These are phyloP conservation scores for Pholiota microspora DNA, from an alignment of 768 basidiomycete species.

Conservation along the genomic window DNA sequence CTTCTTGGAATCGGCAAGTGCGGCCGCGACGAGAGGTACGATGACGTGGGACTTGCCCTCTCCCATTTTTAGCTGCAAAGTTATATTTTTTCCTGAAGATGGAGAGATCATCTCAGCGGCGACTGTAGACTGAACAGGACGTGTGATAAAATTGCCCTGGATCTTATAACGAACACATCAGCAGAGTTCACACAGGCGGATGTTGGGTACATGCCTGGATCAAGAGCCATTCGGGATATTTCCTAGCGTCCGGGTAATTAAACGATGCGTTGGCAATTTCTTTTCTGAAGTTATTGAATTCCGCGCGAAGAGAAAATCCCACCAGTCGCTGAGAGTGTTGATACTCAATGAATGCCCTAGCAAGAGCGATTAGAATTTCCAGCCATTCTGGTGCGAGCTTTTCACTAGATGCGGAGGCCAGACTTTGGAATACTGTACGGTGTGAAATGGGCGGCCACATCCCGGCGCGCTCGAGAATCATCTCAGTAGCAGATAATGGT, in stretches of 20 bases:
- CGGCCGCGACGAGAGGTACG: slow-evolving; percentile 39
- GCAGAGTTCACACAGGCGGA: slow-evolving; percentile 3
- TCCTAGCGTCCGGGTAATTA: slow-evolving; percentile 11
- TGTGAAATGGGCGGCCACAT: slow-evolving; percentile 38
- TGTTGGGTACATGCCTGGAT: slow-evolving; percentile 34
- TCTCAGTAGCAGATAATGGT: slow-evolving; percentile 8
- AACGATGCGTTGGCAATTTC: slow-evolving; percentile 22
- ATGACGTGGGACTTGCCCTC: slow-evolving; percentile 57
- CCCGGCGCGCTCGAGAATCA: slow-evolving; percentile 16
- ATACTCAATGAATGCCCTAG: slow-evolving; percentile 26
- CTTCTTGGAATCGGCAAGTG: slow-evolving; percentile 40
- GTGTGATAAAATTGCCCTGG: slow-evolving; percentile 40
- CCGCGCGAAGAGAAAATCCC: slow-evolving; percentile 13
- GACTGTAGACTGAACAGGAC: slow-evolving; percentile 39
- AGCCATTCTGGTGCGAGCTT: slow-evolving; percentile 23
- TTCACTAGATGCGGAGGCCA: slow-evolving; percentile 24
- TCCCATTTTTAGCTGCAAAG: slow-evolving; percentile 57
- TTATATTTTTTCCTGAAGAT: slow-evolving; percentile 28
- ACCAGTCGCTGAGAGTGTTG: slow-evolving; percentile 37
- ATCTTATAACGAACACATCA: slow-evolving; percentile 29
- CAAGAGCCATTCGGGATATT: slow-evolving; percentile 40
- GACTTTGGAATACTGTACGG: slow-evolving; percentile 25
- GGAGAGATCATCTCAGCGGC: slow-evolving; percentile 49
- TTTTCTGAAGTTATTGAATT: slow-evolving; percentile 29
- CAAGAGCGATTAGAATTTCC: slow-evolving; percentile 25